Conservation (phyloP, 139 green algal genomes). For the Tetraselmis chui region DNA sequence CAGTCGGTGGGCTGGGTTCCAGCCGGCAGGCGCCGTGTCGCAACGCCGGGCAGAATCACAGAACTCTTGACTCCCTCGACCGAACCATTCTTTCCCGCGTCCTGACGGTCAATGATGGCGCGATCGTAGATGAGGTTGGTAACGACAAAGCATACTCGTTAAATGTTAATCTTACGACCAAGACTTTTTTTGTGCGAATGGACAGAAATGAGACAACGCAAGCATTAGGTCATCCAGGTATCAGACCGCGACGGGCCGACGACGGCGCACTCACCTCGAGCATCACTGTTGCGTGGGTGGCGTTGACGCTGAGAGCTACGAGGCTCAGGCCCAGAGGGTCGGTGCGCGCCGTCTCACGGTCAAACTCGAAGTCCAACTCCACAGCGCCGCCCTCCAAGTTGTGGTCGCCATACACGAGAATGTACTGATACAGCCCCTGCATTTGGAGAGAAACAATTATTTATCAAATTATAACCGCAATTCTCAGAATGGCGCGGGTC, state of each 20-base stretch:
- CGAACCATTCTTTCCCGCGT: neutral
- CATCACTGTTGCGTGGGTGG: neutral
- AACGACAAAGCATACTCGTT: neutral
- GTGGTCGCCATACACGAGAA: neutral
- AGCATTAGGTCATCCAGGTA: too few species aligned
- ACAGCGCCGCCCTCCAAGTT: neutral
- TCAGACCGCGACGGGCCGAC: too few species aligned
- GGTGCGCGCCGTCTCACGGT: neutral
- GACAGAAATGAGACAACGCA: too few species aligned
- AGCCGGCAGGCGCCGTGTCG: neutral
- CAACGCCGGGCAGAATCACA: neutral
- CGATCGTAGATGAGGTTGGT: too few species aligned
- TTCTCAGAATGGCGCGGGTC: too few species aligned
- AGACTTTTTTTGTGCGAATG: too few species aligned
- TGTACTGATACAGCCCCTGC: neutral
- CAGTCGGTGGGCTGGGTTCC: neutral
- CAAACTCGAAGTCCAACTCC: neutral
- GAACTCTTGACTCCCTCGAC: neutral
- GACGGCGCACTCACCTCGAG: neutral
- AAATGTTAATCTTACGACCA: neutral
- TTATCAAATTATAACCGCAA: too few species aligned
- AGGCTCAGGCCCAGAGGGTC: neutral
- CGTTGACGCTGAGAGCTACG: neutral
- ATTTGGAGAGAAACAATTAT: too few species aligned
- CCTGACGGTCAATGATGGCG: neutral